Percentiles rank a stretch among this genome's conserved stretches.
phyloP scores from a whole-genome alignment of 352 stramenopile genomes.

The Globisporangium sylvaticum region DNA sequence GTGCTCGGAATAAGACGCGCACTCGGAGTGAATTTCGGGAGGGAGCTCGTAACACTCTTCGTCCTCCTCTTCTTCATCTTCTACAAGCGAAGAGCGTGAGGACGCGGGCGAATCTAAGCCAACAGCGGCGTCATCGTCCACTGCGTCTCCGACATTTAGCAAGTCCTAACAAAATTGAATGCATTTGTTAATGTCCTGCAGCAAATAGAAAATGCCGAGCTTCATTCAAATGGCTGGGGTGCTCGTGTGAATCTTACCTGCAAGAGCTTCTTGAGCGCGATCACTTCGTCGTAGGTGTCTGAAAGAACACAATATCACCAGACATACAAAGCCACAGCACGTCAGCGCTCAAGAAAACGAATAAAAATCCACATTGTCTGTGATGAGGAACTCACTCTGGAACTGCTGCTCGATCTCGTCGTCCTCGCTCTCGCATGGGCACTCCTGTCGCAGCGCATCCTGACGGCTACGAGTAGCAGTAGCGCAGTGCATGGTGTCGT shows the following conservation, averaged over 20 bases:
- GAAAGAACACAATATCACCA: neutral
- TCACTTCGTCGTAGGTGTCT: conserved; percentile 58
- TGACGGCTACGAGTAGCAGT: neutral
- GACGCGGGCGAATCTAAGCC: neutral
- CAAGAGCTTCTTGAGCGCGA: conserved; percentile 50
- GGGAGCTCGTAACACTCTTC: neutral
- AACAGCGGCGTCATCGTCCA: neutral
- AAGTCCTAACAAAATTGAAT: neutral
- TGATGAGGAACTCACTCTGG: conserved; percentile 19
- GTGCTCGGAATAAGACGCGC: neutral
- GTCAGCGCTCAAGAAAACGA: neutral
- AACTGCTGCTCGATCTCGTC: conserved; percentile 39
- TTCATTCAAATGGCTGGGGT: neutral
- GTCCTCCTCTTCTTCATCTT: neutral
- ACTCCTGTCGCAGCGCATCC: neutral
- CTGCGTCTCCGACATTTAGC: conserved; percentile 4
- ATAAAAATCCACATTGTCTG: neutral
- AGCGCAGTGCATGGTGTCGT: neutral
- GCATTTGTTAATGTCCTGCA: neutral
- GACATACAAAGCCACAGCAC: neutral
- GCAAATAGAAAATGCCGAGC: neutral
- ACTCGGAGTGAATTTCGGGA: neutral
- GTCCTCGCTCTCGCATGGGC: neutral
- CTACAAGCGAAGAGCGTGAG: neutral
- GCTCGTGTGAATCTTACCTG: conserved; percentile 25